A percentile compares a stretch with the other conserved stretches of the same genome.
These are phyloP conservation scores for Bryoglossum gracile DNA, from an alignment of 495 filamentous ascomycete genomes.

Conservation along the genomic window DNA sequence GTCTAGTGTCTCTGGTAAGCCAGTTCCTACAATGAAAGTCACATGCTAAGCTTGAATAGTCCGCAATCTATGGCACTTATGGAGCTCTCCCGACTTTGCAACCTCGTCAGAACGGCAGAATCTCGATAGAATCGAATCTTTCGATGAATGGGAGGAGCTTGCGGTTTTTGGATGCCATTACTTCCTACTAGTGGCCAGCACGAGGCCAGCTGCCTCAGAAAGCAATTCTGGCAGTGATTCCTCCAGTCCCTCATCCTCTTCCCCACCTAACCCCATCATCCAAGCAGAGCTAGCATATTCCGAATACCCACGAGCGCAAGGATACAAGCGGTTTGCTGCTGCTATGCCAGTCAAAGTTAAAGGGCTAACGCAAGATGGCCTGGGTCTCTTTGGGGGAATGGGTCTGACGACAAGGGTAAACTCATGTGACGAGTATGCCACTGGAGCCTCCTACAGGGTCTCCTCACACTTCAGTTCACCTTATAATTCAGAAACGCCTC, in stretches of 20 bases:
- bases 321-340: constrained; percentile 22
- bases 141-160: constrained; percentile 97
- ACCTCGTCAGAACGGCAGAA: constrained; percentile 41
- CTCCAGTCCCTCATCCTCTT: too few relatives aligned
- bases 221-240: too few relatives aligned
- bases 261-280: neutral
- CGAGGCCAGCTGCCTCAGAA: neutral
- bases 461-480: neutral
- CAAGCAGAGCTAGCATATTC: constrained; percentile 7
- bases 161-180: constrained; percentile 81
- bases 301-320: constrained; percentile 21
- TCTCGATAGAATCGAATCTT: constrained; percentile 67
- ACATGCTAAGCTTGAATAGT: too few relatives aligned
- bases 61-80: constrained; percentile 70
- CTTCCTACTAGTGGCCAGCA: constrained; percentile 62
- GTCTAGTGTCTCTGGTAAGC: constrained; percentile 47
- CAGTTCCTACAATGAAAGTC: too few relatives aligned
- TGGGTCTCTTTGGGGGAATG: constrained; percentile 48
- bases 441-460: neutral
- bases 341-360: constrained; percentile 11
- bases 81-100: constrained; percentile 60
- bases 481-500: constrained; percentile 25
- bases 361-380: neutral
- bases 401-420: constrained; percentile 52
- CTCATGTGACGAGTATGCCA: constrained; percentile 51